Conservation (phyloP, 306 rosid species). For the Boehmeria nivea region DNA sequence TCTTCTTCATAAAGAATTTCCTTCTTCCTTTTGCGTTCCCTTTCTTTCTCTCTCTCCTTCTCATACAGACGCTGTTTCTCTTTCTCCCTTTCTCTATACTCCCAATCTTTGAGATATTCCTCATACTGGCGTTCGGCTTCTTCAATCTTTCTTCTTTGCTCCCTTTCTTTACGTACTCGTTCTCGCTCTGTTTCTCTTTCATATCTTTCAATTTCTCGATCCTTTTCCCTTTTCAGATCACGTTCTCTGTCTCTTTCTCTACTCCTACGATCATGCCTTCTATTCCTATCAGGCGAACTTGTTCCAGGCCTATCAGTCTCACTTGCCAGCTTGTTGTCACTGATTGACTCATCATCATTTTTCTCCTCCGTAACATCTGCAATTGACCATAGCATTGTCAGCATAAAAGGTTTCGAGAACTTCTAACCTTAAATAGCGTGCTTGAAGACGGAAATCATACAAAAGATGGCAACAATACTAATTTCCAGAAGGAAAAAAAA, state of each 20-base stretch:
- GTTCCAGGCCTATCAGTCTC: constrained; percentile 77
- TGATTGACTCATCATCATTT: constrained; percentile 58
- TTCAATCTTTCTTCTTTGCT: constrained; percentile 82
- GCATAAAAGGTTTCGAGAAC: neutral
- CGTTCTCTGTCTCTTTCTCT: constrained; percentile 88
- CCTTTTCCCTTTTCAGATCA: constrained; percentile 85
- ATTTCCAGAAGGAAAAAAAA: constrained; percentile 11
- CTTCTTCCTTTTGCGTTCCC: constrained; percentile 87
- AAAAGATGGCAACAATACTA: constrained; percentile 12
- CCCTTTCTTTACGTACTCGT: constrained; percentile 89
- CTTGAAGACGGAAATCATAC: constrained; percentile 4
- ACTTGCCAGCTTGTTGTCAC: constrained; percentile 51
- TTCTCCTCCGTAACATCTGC: constrained; percentile 68
- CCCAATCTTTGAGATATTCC: constrained; percentile 88
- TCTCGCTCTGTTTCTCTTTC: constrained; percentile 99
- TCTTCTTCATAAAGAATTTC: constrained; percentile 87
- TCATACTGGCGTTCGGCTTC: constrained; percentile 89
- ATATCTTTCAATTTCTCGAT: constrained; percentile 88
- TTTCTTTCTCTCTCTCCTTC: constrained; percentile 89
- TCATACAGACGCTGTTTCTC: constrained; percentile 92
- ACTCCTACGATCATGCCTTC: constrained; percentile 78
- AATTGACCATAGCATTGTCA: constrained; percentile 14
- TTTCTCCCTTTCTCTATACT: constrained; percentile 87
- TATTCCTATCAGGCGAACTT: constrained; percentile 68
- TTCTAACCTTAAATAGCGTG: neutral